phyloP scores from a whole-genome alignment of 805 yeast genomes.

The Saturnispora galanensis region DNA sequence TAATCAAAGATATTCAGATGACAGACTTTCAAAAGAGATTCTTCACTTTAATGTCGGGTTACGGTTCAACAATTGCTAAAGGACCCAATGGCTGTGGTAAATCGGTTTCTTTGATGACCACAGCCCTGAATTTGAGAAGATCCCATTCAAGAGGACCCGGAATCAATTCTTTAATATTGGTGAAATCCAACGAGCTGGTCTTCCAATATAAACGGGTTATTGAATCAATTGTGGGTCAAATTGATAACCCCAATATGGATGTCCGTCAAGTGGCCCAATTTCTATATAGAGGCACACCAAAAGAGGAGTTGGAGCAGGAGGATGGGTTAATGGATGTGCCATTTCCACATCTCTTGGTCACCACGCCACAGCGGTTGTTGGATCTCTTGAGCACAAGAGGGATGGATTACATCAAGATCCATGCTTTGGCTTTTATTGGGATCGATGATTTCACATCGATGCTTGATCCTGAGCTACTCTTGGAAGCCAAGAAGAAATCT shows the following conservation, averaged over 20 bases:
- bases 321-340: constrained; percentile 15
- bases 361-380: constrained; percentile 29
- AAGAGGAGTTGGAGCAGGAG: constrained; percentile 21
- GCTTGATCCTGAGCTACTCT: constrained; percentile 15
- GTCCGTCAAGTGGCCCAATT: constrained; percentile 21
- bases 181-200: constrained; percentile 22
- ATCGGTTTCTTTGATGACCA: constrained; percentile 19
- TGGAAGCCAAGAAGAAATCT: constrained; percentile 15
- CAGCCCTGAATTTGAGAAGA: constrained; percentile 21
- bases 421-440: constrained; percentile 20
- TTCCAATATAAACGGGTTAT: constrained; percentile 17
- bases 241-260: neutral
- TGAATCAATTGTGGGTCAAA: constrained; percentile 8
- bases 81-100: constrained; percentile 26
- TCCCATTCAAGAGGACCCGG: constrained; percentile 19
- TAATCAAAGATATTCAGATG: constrained; percentile 8
- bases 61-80: constrained; percentile 24
- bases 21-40: constrained; percentile 25
- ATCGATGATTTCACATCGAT: constrained; percentile 28
- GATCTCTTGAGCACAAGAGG: constrained; percentile 27
- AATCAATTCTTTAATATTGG: constrained; percentile 24
- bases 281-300: constrained; percentile 21
- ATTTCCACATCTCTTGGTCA: constrained; percentile 25
- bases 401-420: constrained; percentile 23
- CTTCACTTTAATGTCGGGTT: constrained; percentile 19